Percentiles rank a stretch among this genome's conserved stretches.
Conservation (phyloP, 73 alveolate species). For the Effrenium voratum region DNA sequence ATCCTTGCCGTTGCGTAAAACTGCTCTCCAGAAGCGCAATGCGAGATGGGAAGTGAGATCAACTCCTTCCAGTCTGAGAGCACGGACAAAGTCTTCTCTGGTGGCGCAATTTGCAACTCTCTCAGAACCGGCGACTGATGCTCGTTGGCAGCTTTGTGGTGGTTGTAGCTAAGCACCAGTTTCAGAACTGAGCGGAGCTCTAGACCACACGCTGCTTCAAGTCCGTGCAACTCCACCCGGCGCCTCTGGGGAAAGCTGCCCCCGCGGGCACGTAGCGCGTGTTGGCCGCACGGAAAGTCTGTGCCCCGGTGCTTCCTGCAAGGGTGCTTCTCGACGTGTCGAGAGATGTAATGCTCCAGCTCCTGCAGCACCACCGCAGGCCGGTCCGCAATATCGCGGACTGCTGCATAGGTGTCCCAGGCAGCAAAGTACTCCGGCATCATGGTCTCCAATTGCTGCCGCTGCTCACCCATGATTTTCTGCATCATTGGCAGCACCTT, state of each 20-base stretch:
- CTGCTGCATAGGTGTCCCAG: not conserved
- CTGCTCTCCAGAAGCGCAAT: not conserved
- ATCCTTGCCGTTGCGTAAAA: conserved; percentile 26
- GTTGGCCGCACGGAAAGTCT: conserved; percentile 8
- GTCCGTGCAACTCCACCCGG: not conserved
- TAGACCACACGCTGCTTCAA: not conserved
- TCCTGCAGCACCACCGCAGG: not conserved
- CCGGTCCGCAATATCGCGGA: not conserved
- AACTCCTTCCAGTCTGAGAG: conserved; percentile 24
- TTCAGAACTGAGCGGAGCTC: not conserved
- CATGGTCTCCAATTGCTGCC: not conserved
- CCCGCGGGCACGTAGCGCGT: not conserved
- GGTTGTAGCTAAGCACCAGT: conserved; percentile 23
- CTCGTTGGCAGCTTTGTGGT: conserved; percentile 36
- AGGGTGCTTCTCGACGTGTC: not conserved
- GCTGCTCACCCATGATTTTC: not conserved
- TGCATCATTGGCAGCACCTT: not conserved
- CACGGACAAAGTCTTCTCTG: not conserved
- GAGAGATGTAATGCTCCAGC: conserved; percentile 12
- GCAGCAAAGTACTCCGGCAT: not conserved
- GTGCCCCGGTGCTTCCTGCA: not conserved
- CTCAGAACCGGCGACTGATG: not conserved
- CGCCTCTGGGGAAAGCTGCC: not conserved
- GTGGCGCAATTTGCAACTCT: not conserved
- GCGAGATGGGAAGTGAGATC: conserved; percentile 13